Conservation (phyloP, 768 basidiomycete genomes). For the Boletellus ananiceps region DNA sequence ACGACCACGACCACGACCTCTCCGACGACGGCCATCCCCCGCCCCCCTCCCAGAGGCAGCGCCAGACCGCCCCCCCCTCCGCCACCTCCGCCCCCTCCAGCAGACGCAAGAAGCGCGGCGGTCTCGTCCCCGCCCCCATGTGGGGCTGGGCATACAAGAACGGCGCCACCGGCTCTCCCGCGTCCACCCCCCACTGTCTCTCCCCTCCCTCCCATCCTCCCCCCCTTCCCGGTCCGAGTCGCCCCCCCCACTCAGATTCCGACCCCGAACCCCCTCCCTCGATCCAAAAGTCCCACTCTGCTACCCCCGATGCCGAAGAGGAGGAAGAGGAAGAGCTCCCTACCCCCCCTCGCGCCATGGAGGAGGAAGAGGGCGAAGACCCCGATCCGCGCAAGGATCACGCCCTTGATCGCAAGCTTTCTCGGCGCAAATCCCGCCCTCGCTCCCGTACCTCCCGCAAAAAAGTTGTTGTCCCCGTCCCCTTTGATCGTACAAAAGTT, state of each 20-base stretch:
- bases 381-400: constrained; percentile 20
- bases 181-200: constrained; percentile 3
- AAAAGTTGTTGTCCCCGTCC: constrained; percentile 13
- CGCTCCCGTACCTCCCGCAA: neutral
- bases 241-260: constrained; percentile 1
- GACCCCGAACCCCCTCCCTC: constrained; percentile 1
- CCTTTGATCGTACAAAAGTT: constrained; percentile 14
- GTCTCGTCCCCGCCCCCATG: constrained; percentile 74
- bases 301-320: constrained; percentile 32
- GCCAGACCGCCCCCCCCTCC: neutral
- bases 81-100: constrained; percentile 12
- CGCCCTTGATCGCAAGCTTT: constrained; percentile 5
- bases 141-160: constrained; percentile 78
- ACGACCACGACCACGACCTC: constrained; percentile 53
- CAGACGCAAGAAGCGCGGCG: constrained; percentile 53
- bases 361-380: constrained; percentile 56
- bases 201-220: neutral
- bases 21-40: constrained; percentile 6
- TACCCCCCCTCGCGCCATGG: constrained; percentile 49
- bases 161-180: constrained; percentile 21
- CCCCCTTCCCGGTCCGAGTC: constrained; percentile 6
- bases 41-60: constrained; percentile 15
- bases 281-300: constrained; percentile 3
- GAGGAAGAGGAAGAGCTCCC: constrained; percentile 41
- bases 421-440: neutral